A percentile compares a stretch with the other conserved stretches of the same genome.
Evolutionary conservation across 129 eudicot species (phyloP).

Genomic region (Lonicera japonica): DNA sequence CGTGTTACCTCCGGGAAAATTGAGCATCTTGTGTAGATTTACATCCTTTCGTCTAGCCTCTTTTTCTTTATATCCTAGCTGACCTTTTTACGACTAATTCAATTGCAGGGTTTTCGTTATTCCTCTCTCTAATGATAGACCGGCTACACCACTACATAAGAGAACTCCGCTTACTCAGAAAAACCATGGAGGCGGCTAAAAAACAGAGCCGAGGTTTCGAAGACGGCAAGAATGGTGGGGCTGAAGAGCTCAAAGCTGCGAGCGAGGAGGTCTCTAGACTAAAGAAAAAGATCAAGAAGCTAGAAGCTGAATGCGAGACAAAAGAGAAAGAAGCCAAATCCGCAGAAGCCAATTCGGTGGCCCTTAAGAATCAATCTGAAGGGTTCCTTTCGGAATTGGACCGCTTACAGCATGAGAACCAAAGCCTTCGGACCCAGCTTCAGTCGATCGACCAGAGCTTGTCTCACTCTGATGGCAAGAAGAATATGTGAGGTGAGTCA

Average conservation of each 20-base stretch:
- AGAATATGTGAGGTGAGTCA: slow-evolving; percentile 33
- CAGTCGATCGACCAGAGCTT: slow-evolving; percentile 23
- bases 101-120: slow-evolving; percentile 54
- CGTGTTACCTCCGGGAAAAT: background rate
- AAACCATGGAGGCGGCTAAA: slow-evolving; percentile 55
- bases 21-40: background rate
- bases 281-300: slow-evolving; percentile 33
- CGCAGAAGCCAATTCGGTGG: slow-evolving; percentile 51
- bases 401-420: slow-evolving; percentile 50
- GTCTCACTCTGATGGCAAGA: slow-evolving; percentile 55
- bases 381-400: slow-evolving; percentile 57
- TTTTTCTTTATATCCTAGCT: background rate
- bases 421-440: slow-evolving; percentile 50
- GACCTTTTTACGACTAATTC: background rate
- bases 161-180: slow-evolving; percentile 54
- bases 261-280: slow-evolving; percentile 38
- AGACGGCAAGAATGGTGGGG: slow-evolving; percentile 45
- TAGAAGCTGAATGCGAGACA: slow-evolving; percentile 42
- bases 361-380: slow-evolving; percentile 65
- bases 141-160: slow-evolving; percentile 71
- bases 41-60: background rate
- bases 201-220: slow-evolving; percentile 57
- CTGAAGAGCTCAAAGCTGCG: slow-evolving; percentile 44
- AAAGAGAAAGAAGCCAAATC: slow-evolving; percentile 53
- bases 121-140: slow-evolving; percentile 64